Conservation (phyloP, 2,329 filamentous ascomycete species). For the Phyllosticta citrichinensis region DNA sequence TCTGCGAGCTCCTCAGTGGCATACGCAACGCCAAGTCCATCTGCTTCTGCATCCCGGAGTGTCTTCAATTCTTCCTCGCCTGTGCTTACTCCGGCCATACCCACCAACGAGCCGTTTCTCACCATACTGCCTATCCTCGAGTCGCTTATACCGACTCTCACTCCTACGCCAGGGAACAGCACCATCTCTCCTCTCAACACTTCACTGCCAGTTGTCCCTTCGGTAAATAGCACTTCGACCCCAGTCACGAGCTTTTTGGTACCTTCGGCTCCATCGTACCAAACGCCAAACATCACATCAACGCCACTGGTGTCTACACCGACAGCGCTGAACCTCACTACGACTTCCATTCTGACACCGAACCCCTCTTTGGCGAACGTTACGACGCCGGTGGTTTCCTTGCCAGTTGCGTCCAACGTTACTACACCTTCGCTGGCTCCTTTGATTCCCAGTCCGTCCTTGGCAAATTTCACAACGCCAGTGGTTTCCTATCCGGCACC, state of each 20-base stretch:
- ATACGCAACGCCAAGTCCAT: background rate
- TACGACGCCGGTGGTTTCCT: background rate
- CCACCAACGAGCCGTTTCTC: background rate
- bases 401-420: background rate
- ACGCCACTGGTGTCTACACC: background rate
- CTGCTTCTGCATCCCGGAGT: background rate
- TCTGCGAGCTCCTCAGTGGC: background rate
- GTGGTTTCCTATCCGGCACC: background rate
- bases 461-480: background rate
- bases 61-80: background rate
- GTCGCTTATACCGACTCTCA: background rate
- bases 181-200: background rate
- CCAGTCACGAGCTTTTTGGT: background rate
- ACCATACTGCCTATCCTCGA: constrained; percentile 6
- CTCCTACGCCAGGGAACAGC: background rate
- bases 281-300: background rate
- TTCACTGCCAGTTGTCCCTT: background rate
- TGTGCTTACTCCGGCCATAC: background rate
- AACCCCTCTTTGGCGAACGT: background rate
- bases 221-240: background rate
- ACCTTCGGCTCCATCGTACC: background rate
- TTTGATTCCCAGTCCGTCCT: background rate
- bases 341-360: background rate
- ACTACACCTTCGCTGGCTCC: background rate
- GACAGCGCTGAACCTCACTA: background rate